phyloP scores from a whole-genome alignment of 1,284 basidiomycete genomes.

The Moniliella sp. region DNA sequence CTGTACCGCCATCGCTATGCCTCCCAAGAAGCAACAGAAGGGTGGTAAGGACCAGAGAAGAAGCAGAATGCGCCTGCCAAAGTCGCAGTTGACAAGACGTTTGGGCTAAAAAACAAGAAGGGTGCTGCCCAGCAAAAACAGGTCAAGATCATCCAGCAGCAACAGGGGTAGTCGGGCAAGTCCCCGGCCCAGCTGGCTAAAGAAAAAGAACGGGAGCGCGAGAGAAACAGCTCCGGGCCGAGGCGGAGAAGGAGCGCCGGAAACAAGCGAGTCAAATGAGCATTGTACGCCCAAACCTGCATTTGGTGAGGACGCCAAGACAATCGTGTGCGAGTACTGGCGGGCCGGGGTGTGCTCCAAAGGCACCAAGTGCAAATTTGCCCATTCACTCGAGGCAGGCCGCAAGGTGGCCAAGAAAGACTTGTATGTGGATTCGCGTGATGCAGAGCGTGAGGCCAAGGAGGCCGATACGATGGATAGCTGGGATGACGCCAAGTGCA shows the following conservation, averaged over 20 bases:
- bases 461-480: slow-evolving; percentile 81
- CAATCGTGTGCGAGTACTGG: slow-evolving; percentile 26
- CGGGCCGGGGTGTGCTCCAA: slow-evolving; percentile 30
- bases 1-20: no score
- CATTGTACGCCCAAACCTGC: slow-evolving; percentile 49
- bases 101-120: slow-evolving; percentile 78
- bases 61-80: no score
- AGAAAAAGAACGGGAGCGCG: slow-evolving; percentile 55
- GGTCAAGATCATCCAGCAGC: slow-evolving; percentile 59
- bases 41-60: no score
- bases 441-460: slow-evolving; percentile 28
- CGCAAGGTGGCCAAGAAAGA: slow-evolving; percentile 91
- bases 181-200: slow-evolving; percentile 55
- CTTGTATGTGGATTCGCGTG: slow-evolving; percentile 69
- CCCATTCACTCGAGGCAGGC: slow-evolving; percentile 54
- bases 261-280: slow-evolving; percentile 23
- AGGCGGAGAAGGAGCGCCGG: slow-evolving; percentile 51
- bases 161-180: slow-evolving; percentile 44
- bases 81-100: no score
- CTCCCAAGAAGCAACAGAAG: no score
- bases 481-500: slow-evolving; percentile 89
- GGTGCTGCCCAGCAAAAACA: slow-evolving; percentile 77
- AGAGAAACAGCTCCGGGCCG: slow-evolving; percentile 63
- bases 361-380: slow-evolving; percentile 66
- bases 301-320: slow-evolving; percentile 51